These are phyloP conservation scores for Abortiporus biennis DNA, from an alignment of 1,284 basidiomycete genomes.

Conservation along the genomic window DNA sequence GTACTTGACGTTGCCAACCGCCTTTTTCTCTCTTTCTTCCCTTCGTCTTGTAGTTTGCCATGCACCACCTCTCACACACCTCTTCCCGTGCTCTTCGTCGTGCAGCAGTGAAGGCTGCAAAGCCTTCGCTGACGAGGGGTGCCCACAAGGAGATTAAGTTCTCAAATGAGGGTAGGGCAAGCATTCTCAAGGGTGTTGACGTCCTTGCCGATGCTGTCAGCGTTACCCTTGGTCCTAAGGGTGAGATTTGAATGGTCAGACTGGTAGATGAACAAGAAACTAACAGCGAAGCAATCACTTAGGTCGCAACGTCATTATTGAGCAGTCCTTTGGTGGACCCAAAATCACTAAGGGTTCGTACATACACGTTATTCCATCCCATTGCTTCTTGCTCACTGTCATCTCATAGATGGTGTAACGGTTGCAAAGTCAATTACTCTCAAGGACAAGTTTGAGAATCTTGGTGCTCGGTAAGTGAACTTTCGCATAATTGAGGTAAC, in stretches of 20 bases:
- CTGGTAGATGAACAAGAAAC: too few relatives aligned
- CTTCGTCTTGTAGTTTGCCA: too few relatives aligned
- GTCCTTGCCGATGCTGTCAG: constrained; percentile 93
- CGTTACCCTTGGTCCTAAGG: constrained; percentile 96
- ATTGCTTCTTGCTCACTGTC: neutral
- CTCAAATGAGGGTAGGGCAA: constrained; percentile 90
- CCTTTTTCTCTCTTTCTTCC: too few relatives aligned
- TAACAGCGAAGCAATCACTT: constrained; percentile 14
- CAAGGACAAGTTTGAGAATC: constrained; percentile 99
- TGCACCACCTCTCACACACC: constrained; percentile 32
- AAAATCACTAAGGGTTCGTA: constrained; percentile 93
- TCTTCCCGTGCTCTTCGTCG: constrained; percentile 41
- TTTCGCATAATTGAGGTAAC: neutral
- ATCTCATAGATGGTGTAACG: constrained; percentile 87
- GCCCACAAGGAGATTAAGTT: constrained; percentile 97
- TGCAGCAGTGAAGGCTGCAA: constrained; percentile 35
- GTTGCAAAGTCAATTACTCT: constrained; percentile 94
- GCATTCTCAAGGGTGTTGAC: constrained; percentile 95
- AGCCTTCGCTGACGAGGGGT: constrained; percentile 55
- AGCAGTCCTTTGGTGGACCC: constrained; percentile 95
- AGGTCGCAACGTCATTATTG: constrained; percentile 98
- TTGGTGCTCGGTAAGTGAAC: constrained; percentile 81
- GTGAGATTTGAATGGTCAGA: too few relatives aligned
- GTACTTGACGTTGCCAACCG: too few relatives aligned
- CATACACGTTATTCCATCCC: constrained; percentile 7